Evolutionary conservation across 2,329 filamentous ascomycete species (phyloP), one percentile per base, ranked within the genome.

Genomic region (Dactylellina sp.): DNA sequence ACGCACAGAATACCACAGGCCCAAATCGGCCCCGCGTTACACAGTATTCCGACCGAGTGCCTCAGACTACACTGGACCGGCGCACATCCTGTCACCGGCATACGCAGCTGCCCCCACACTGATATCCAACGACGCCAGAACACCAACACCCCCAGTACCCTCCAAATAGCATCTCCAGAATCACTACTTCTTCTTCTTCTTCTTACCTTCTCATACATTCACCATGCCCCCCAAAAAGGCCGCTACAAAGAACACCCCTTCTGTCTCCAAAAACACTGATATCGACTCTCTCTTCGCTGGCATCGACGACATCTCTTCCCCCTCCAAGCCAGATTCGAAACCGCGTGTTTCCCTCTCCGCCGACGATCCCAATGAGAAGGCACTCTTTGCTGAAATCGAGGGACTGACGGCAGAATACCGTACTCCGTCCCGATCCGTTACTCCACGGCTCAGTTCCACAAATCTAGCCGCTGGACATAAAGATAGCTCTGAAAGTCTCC

Each of bases 311-410:
- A 66, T 60, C 76, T 79, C 74, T 74, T 85, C 85, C 79, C 39
- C 68, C 75, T 87, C 87, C 79, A 76, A 83, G 76, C 80, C 62
- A 81, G 81, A 78, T 75, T 82, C 84, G 76, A 84, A 85, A 61
- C 82, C 85, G 63, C 81, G 83, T 61, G 81, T 84, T 56, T 80
- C 81, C 63, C 78, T 81, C 72, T 80, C 80, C 70, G 75, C 77
- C 75, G 79, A 81, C 63, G 79, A 81, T 57, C 80, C 84, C 32
- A 79, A 80, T 77, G 86, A 89, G 78, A 86, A 91, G 78, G 93
- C 97, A 80, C 88, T 94, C 68, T 86, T 98, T 40, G 93, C 93
- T 75, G 93, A 97, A 78, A 87, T 98, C 75, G 92, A 96, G 81
- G 89, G 89, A 78, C 87, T 96, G 46, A 91, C 88, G 78, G 85